Conservation (phyloP, 768 basidiomycete genomes). For the Suillus fuscotomentosus region DNA sequence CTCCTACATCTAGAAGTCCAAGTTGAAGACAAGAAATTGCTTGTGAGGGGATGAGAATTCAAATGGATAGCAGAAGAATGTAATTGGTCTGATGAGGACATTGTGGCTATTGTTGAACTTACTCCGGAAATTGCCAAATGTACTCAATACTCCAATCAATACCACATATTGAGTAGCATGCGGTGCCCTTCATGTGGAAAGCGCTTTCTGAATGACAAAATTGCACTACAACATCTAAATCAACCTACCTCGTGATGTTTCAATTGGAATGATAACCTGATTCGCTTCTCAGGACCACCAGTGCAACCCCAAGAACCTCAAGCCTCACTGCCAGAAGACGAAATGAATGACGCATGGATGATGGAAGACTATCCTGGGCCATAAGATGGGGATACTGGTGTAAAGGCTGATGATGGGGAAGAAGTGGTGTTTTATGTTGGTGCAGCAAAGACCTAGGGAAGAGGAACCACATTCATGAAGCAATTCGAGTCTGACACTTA, state of each 20-base stretch:
- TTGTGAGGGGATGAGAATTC: too few species aligned
- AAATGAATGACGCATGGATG: too few species aligned
- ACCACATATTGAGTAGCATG: neutral
- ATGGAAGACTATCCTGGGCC: too few species aligned
- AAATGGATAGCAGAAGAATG: too few species aligned
- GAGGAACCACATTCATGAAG: neutral
- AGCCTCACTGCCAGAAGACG: too few species aligned
- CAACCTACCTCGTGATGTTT: neutral
- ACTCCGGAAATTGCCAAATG: neutral
- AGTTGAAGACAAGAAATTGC: too few species aligned
- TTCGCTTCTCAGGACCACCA: neutral
- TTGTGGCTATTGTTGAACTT: neutral
- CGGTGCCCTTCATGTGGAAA: neutral
- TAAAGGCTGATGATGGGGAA: neutral
- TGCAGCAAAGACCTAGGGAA: neutral
- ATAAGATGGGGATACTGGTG: neutral
- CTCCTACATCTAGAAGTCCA: too few species aligned
- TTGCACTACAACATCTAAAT: neutral
- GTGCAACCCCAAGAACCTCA: too few species aligned
- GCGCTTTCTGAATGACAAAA: neutral
- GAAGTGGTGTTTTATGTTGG: neutral
- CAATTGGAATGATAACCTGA: neutral
- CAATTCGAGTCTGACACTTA: neutral
- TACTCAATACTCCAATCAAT: neutral
- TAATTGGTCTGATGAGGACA: neutral